phyloP scores from a whole-genome alignment of 768 basidiomycete genomes.

The Lentinus tigrinus region DNA sequence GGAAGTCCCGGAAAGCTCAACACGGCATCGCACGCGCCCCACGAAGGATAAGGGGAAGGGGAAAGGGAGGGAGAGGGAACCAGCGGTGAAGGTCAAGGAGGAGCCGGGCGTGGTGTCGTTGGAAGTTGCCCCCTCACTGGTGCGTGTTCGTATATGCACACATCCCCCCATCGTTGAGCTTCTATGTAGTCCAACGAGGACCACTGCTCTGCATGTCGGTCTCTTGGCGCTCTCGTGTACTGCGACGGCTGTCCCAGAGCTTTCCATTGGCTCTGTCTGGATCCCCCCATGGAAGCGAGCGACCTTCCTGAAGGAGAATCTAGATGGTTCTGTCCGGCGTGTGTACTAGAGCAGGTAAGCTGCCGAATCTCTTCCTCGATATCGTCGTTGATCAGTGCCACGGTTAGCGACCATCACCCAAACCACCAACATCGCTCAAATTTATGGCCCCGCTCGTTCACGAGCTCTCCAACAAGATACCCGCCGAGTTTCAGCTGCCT shows the following conservation, averaged over 20 bases:
- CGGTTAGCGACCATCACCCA: conserved; percentile 64
- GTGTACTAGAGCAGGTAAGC: conserved; percentile 60
- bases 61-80: conserved; percentile 50
- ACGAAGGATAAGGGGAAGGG: conserved; percentile 29
- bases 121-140: conserved; percentile 35
- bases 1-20: conserved; percentile 6
- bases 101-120: conserved; percentile 40
- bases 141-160: conserved; percentile 25
- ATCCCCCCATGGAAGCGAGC: conserved; percentile 88
- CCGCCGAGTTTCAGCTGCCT: conserved; percentile 83
- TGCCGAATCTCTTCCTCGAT: conserved; percentile 7
- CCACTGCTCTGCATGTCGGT: conserved; percentile 83
- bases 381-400: conserved; percentile 10
- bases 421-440: conserved; percentile 53
- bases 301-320: conserved; percentile 77
- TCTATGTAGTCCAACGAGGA: conserved; percentile 63
- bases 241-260: conserved; percentile 97
- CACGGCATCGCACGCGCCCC: conserved; percentile 6
- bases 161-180: not conserved
- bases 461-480: conserved; percentile 64
- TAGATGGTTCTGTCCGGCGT: conserved; percentile 79
- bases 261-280: conserved; percentile 95
- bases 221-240: conserved; percentile 83
- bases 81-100: conserved; percentile 42
- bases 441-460: conserved; percentile 72